These are phyloP conservation scores for Aspergillus asperescens DNA, from an alignment of 495 filamentous ascomycete genomes.

Conservation along the genomic window DNA sequence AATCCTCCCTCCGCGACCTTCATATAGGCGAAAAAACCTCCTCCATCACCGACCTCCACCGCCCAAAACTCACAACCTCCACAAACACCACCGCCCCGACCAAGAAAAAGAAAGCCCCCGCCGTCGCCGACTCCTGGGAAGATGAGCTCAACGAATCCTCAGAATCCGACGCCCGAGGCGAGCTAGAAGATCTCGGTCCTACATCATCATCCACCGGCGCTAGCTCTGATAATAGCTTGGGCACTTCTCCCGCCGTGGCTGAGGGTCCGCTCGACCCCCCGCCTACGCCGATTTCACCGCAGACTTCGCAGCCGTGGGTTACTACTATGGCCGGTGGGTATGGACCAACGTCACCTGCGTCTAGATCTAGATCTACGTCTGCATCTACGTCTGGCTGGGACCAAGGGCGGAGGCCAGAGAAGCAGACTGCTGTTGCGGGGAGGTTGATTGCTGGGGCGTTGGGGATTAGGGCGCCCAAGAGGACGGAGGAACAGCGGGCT, in stretches of 20 bases:
- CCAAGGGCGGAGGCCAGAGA: constrained; percentile 63
- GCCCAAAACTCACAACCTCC: constrained; percentile 18
- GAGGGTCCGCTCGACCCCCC: constrained; percentile 50
- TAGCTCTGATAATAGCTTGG: too few species aligned
- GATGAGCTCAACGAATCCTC: constrained; percentile 52
- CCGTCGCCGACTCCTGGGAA: constrained; percentile 79
- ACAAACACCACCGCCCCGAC: constrained; percentile 17
- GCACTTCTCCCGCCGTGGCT: constrained; percentile 29
- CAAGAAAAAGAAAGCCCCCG: constrained; percentile 40
- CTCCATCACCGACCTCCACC: constrained; percentile 27
- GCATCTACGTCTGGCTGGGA: not conserved
- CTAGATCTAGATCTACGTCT: not conserved
- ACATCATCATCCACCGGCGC: too few species aligned
- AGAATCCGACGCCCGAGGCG: constrained; percentile 3
- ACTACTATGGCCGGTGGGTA: not conserved
- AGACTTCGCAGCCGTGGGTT: constrained; percentile 31
- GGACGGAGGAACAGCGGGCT: constrained; percentile 80
- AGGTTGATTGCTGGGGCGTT: constrained; percentile 86
- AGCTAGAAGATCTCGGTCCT: too few species aligned
- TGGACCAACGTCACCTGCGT: not conserved
- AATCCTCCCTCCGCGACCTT: constrained; percentile 43
- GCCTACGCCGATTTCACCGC: constrained; percentile 55
- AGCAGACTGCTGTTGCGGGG: constrained; percentile 84
- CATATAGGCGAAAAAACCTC: constrained; percentile 36
- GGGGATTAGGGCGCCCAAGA: constrained; percentile 72